Evolutionary conservation across 345 rosid genomes (phyloP).

Genomic region (Gossypium australe): DNA sequence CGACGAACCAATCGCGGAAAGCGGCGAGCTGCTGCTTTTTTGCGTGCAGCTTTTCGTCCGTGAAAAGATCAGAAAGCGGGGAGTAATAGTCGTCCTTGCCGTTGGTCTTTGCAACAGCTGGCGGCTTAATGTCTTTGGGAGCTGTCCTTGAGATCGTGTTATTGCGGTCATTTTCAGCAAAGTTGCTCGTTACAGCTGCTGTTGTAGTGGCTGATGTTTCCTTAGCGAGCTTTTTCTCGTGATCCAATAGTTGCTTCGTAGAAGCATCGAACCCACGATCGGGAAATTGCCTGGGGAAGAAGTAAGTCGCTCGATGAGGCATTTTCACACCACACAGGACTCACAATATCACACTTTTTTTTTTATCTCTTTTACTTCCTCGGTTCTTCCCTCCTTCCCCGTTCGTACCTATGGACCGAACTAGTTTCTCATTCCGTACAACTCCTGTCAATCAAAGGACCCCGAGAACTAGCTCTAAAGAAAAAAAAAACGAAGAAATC

Average conservation of each 20-base stretch:
- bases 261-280: slow-evolving; percentile 67
- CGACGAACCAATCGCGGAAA: slow-evolving; percentile 61
- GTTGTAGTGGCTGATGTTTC: background rate
- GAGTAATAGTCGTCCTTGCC: background rate
- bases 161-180: slow-evolving; percentile 25
- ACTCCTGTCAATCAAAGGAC: slow-evolving; percentile 3
- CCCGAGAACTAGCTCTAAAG: background rate
- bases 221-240: slow-evolving; percentile 41
- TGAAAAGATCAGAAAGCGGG: slow-evolving; percentile 57
- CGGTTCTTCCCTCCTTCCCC: background rate
- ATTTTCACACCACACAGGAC: slow-evolving; percentile 30
- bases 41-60: slow-evolving; percentile 37
- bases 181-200: background rate
- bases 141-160: slow-evolving; percentile 24
- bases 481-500: background rate
- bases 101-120: slow-evolving; percentile 4
- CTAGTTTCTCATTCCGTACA: background rate
- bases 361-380: background rate
- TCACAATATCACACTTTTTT: background rate
- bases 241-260: slow-evolving; percentile 36
- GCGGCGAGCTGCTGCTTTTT: slow-evolving; percentile 61
- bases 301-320: slow-evolving; percentile 97
- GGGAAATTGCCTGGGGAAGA: slow-evolving; percentile 96
- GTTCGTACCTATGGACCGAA: background rate
- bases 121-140: background rate